Conservation (phyloP, 2,329 filamentous ascomycete genomes). For the Fusarium equiseti region DNA sequence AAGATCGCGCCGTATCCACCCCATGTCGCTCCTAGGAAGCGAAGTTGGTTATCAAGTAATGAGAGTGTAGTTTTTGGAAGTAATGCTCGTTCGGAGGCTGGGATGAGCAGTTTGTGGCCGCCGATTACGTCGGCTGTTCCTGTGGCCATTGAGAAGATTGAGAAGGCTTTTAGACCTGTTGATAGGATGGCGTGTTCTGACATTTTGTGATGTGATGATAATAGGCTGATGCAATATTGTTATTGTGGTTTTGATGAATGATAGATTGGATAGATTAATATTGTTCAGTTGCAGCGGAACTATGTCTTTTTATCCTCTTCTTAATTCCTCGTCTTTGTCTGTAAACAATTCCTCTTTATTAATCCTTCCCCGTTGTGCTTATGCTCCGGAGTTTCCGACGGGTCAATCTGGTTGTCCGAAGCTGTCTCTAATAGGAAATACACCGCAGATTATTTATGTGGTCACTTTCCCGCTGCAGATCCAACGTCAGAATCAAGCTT, state of each 20-base stretch:
- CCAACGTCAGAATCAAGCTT: background rate
- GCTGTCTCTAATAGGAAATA: background rate
- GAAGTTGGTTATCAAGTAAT: conserved; percentile 9
- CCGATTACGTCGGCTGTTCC: background rate
- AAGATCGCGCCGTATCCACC: conserved; percentile 3
- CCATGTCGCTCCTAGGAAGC: conserved; percentile 12
- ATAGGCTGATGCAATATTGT: fast-evolving
- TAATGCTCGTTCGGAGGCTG: background rate
- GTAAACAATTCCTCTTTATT: background rate
- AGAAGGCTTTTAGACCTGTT: background rate
- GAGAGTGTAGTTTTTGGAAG: background rate
- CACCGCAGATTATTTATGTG: fast-evolving
- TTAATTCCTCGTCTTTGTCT: no score
- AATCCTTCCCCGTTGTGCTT: background rate
- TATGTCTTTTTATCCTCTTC: fast-evolving
- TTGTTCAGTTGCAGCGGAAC: fast-evolving
- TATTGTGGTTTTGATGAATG: fast-evolving
- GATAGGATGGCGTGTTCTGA: background rate
- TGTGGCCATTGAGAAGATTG: conserved; percentile 5
- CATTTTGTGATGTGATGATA: background rate
- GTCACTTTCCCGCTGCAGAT: background rate
- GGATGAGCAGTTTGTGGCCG: conserved; percentile 8
- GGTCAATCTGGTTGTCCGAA: background rate
- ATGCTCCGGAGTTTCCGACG: conserved; percentile 9
- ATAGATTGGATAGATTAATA: background rate